Conservation (phyloP, 495 filamentous ascomycete species). For the Penicillium dipodomyicola region DNA sequence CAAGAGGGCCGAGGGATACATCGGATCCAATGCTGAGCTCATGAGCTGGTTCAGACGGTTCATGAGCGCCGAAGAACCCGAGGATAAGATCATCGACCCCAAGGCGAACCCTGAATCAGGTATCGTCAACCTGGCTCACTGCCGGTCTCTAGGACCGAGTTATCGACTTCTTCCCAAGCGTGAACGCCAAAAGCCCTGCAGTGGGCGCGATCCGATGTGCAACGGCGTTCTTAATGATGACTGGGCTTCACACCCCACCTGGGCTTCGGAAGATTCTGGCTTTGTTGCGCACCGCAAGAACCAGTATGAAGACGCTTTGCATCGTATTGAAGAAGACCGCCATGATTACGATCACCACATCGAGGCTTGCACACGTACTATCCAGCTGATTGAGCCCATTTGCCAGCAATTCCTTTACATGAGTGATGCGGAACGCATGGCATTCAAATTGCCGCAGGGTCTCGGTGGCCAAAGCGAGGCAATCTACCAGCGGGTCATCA, state of each 20-base stretch:
- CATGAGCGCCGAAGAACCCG: slow-evolving; percentile 63
- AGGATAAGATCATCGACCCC: slow-evolving; percentile 77
- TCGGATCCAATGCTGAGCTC: slow-evolving; percentile 83
- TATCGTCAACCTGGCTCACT: slow-evolving; percentile 85
- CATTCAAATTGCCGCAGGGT: slow-evolving; percentile 73
- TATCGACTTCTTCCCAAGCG: slow-evolving; percentile 88
- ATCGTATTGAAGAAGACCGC: slow-evolving; percentile 95
- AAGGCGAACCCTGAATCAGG: slow-evolving; percentile 67
- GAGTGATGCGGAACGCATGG: slow-evolving; percentile 63
- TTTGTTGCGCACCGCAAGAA: slow-evolving; percentile 99
- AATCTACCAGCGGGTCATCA: slow-evolving; percentile 93
- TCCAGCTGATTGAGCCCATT: slow-evolving; percentile 92
- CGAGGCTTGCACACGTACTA: slow-evolving; percentile 86
- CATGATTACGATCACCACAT: slow-evolving; percentile 99
- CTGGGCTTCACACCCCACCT: slow-evolving; percentile 98
- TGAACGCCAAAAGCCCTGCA: slow-evolving; percentile 83
- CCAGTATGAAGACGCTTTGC: slow-evolving; percentile 83
- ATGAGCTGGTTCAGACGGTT: slow-evolving; percentile 82
- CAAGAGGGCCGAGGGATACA: slow-evolving; percentile 77
- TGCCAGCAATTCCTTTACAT: slow-evolving; percentile 81
- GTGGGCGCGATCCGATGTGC: slow-evolving; percentile 92
- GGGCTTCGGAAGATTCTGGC: slow-evolving; percentile 97
- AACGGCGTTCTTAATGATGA: slow-evolving; percentile 89
- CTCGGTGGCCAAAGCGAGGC: slow-evolving; percentile 92
- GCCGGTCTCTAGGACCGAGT: slow-evolving; percentile 87